Evolutionary conservation across 495 filamentous ascomycete species (phyloP), one percentile per base, ranked within the genome.

Genomic region (Aspergillus biplanus): DNA sequence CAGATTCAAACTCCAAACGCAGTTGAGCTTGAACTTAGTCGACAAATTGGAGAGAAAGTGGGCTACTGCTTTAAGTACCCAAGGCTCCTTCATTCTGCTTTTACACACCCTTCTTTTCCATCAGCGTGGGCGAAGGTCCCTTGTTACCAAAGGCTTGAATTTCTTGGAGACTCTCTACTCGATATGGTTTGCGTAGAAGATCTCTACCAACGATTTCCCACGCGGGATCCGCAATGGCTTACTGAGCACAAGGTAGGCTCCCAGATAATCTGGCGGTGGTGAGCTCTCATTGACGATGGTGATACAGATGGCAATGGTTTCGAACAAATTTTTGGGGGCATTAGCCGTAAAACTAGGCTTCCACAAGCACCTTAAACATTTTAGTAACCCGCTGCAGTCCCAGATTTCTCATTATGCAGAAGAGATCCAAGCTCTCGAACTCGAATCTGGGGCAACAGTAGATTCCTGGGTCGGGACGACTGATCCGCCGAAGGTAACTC

Each of bases 221-320:
- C 85, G 49, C 87, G 87, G 62, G 93, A 97, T 70, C 94, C 95
- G 1, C 93, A 97, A 71, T 99, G 95, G 95, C 83, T 99, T 35
- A 99, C 95, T 2, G 95, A 99, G 76, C 96, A 99, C 79, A 99
- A 97, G 68, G 84, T 85, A 69, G 55, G 76, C 65, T 21, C 13
- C 32, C 15, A 9, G 0, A 21, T 5, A 11, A 47, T 16, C 27
- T 8, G 33, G 7, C 13, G 9, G 13, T 8, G 12, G 7, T 8
- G 12, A 52, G 13, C 21, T 53, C 50, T 56, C 15, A 44, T 50
- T 21, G 16, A 21, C 7, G 6, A 50, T 50, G 9, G 2, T 31
- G 4, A 15, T 52, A 34, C 63, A 87, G 83, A 97, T 96, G 92
- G 93, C 96, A 9, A 97, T 99, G 93, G 94, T 95, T 3, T 96